These are phyloP conservation scores for Backusella westeae DNA, from an alignment of 192 early-diverging fungal genomes.

Conservation along the genomic window DNA sequence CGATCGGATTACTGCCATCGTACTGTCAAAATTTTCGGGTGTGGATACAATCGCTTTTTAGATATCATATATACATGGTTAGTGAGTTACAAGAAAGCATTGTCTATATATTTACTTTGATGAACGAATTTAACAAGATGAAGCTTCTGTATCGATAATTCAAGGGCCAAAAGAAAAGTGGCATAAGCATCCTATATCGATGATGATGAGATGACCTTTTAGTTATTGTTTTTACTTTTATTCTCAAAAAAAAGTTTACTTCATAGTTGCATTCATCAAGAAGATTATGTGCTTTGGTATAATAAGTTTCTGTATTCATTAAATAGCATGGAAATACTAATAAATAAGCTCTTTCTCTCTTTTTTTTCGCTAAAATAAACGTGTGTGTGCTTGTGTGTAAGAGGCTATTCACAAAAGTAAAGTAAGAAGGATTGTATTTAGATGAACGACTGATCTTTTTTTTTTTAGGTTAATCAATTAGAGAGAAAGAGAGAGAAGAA, in stretches of 20 bases:
- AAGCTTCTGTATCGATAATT: slow-evolving; percentile 44
- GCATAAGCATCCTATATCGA: slow-evolving; percentile 35
- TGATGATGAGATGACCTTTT: neutral
- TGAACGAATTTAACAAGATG: slow-evolving; percentile 52
- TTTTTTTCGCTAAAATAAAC: neutral
- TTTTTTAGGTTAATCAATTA: neutral
- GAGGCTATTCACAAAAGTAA: neutral
- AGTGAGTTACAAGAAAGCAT: neutral
- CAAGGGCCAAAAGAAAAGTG: slow-evolving; percentile 42
- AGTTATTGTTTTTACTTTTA: neutral
- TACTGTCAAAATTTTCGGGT: neutral
- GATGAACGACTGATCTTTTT: neutral
- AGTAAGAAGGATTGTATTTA: neutral
- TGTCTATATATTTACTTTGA: slow-evolving; percentile 38
- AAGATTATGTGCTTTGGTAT: slow-evolving; percentile 34
- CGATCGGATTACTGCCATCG: slow-evolving; percentile 4
- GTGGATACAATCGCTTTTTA: neutral
- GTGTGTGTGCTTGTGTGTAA: neutral
- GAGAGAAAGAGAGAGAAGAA: neutral
- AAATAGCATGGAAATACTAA: neutral
- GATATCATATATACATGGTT: neutral
- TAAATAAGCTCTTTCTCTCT: neutral
- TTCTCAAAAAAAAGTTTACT: slow-evolving; percentile 27
- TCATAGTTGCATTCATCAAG: slow-evolving; percentile 43
- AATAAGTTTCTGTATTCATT: slow-evolving; percentile 8